phyloP scores from a whole-genome alignment of 768 basidiomycete genomes.

The Trametes cubensis region DNA sequence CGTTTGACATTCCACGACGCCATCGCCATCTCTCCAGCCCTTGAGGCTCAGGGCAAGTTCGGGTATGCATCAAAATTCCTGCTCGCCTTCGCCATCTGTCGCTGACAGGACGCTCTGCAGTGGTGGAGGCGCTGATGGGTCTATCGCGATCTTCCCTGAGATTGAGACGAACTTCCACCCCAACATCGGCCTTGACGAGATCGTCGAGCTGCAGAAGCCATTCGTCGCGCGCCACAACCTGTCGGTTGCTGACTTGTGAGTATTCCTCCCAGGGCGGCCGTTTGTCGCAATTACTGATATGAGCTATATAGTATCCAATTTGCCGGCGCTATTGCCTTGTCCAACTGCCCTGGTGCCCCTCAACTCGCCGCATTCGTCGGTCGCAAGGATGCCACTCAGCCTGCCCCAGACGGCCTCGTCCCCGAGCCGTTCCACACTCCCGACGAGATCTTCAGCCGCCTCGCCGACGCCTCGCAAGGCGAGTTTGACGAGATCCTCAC shows the following conservation, averaged over 20 bases:
- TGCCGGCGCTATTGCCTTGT: constrained; percentile 2
- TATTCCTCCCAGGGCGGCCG: neutral
- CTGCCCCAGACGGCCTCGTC: constrained; percentile 23
- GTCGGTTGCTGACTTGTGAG: constrained; percentile 24
- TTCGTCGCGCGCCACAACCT: constrained; percentile 23
- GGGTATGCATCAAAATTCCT: constrained; percentile 6
- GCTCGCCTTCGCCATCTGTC: too few relatives aligned
- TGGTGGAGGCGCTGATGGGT: constrained; percentile 27
- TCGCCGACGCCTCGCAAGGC: constrained; percentile 18
- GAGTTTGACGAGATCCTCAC: constrained; percentile 19
- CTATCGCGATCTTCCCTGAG: constrained; percentile 22
- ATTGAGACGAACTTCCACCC: constrained; percentile 26
- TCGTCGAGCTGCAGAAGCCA: constrained; percentile 20
- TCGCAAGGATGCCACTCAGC: constrained; percentile 5
- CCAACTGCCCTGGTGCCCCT: constrained; percentile 4
- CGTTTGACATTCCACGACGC: constrained; percentile 34
- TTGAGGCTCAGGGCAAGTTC: constrained; percentile 3
- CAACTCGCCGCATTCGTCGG: neutral
- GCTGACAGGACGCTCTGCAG: constrained; percentile 5
- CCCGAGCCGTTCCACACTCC: constrained; percentile 27
- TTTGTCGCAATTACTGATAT: neutral
- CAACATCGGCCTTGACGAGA: constrained; percentile 25
- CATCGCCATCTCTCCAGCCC: constrained; percentile 18
- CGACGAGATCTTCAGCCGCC: constrained; percentile 23
- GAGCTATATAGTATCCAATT: neutral